Conservation (phyloP, 2,329 filamentous ascomycete species). For the Penicillium sp. region DNA sequence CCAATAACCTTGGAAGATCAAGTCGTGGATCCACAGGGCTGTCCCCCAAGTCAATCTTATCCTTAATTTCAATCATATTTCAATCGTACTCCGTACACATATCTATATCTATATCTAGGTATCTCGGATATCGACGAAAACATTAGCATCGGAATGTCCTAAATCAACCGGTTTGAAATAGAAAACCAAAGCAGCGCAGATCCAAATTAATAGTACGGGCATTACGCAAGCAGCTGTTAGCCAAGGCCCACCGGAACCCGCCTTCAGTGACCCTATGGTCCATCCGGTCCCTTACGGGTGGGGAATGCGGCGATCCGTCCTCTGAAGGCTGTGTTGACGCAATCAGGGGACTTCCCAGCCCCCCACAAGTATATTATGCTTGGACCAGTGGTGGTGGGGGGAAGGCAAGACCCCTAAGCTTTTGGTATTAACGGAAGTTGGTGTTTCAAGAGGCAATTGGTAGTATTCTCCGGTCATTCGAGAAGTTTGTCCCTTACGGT, state of each 20-base stretch:
- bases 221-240: slow-evolving; percentile 33
- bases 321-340: slow-evolving; percentile 23
- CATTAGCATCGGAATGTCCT: neutral
- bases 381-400: slow-evolving; percentile 5
- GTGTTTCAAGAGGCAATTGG: neutral
- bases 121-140: neutral
- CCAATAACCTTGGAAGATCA: neutral
- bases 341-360: slow-evolving; percentile 12
- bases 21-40: neutral
- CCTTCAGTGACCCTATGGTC: slow-evolving; percentile 26
- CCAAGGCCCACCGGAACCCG: slow-evolving; percentile 25
- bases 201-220: slow-evolving; percentile 27
- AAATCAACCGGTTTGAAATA: slow-evolving; percentile 13
- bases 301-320: slow-evolving; percentile 31
- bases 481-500: neutral
- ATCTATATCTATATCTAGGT: neutral
- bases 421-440: slow-evolving; percentile 1
- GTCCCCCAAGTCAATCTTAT: neutral
- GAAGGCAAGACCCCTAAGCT: slow-evolving; percentile 4
- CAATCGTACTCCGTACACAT: neutral
- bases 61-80: neutral
- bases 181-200: slow-evolving; percentile 21
- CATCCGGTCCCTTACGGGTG: slow-evolving; percentile 33
- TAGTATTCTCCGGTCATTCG: neutral
- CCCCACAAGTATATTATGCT: slow-evolving; percentile 2